Evolutionary conservation across 2,329 filamentous ascomycete species (phyloP).

Genomic region (Monosporascus sp.): DNA sequence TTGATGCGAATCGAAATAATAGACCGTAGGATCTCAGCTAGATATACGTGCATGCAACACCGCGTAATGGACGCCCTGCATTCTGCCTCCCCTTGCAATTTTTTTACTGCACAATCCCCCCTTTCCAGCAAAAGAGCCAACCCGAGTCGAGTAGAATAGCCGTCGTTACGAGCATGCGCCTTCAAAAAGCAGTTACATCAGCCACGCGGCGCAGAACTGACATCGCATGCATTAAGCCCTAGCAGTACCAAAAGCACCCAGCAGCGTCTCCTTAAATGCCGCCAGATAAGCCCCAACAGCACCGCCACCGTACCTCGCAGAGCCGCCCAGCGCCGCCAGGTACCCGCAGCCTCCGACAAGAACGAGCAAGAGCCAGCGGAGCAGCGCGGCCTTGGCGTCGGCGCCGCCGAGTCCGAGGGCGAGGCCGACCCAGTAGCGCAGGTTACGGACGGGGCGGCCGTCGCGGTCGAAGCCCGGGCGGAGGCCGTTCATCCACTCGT

Average conservation of each 20-base stretch:
- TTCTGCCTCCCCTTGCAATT: too few relatives aligned
- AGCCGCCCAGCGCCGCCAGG: background rate
- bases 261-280: background rate
- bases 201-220: too few relatives aligned
- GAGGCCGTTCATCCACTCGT: conserved; percentile 36
- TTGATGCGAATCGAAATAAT: too few relatives aligned
- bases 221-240: too few relatives aligned
- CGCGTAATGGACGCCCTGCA: too few relatives aligned
- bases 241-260: background rate
- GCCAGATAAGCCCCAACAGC: background rate
- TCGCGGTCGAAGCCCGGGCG: conserved; percentile 60
- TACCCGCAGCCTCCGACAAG: background rate
- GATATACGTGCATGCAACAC: too few relatives aligned
- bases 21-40: too few relatives aligned
- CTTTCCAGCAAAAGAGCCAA: too few relatives aligned
- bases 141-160: too few relatives aligned
- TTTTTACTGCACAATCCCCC: too few relatives aligned
- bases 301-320: background rate
- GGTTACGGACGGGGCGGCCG: conserved; percentile 46
- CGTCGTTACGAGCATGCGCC: too few relatives aligned
- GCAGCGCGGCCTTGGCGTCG: conserved; percentile 43
- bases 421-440: conserved; percentile 50
- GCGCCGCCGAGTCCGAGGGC: conserved; percentile 48
- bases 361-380: conserved; percentile 42
- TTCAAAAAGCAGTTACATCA: too few relatives aligned